Percentiles rank a stretch among this genome's conserved stretches.
phyloP scores from a whole-genome alignment of 768 basidiomycete species.

The Mrakia blollopis region DNA sequence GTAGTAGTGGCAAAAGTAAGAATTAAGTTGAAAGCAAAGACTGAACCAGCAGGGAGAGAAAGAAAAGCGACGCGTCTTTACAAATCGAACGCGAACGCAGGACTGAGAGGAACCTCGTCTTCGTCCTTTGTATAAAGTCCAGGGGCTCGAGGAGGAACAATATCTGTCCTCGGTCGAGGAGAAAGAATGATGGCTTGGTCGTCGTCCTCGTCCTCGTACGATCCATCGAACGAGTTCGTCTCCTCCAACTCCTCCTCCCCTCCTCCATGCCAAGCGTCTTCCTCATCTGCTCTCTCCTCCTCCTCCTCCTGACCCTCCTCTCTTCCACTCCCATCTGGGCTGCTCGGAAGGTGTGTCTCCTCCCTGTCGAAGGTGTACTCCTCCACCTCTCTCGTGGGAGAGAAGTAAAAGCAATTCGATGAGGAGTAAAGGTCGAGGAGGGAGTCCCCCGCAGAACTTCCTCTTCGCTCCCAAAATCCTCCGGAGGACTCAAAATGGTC shows the following conservation, averaged over 20 bases:
- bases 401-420: not conserved
- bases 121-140: not conserved
- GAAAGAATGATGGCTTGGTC: not conserved
- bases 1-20: not conserved
- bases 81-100: not conserved
- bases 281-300: not conserved
- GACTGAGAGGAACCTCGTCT: not conserved
- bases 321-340: not conserved
- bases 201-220: no score
- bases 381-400: not conserved
- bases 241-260: not conserved
- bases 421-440: not conserved
- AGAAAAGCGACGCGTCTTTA: not conserved
- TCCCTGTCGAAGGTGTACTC: not conserved
- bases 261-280: not conserved
- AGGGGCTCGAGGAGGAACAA: not conserved
- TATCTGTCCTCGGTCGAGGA: not conserved
- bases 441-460: not conserved
- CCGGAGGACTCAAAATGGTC: not conserved
- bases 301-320: not conserved
- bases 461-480: slow-evolving; percentile 2
- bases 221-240: not conserved
- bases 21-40: not conserved
- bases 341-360: not conserved
- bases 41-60: not conserved